These are phyloP conservation scores for Favolaschia claudopus DNA, from an alignment of 768 basidiomycete genomes.

Conservation along the genomic window DNA sequence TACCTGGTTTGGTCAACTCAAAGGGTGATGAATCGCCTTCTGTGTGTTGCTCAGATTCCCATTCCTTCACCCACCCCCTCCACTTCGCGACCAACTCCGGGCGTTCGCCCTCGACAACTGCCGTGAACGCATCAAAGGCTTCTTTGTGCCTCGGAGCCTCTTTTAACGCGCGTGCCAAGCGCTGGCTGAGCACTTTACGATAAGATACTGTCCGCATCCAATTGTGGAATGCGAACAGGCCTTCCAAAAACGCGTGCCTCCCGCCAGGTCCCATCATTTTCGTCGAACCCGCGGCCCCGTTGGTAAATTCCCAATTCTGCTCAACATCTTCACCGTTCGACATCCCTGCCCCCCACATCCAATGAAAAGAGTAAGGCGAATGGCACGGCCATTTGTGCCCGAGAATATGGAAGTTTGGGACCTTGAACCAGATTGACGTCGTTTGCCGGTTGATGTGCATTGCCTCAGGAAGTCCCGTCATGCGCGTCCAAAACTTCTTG, in stretches of 20 bases:
- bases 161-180: too few relatives aligned
- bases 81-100: background rate
- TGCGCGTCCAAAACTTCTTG: constrained; percentile 18
- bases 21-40: background rate
- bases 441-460: background rate
- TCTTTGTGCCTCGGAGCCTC: too few relatives aligned
- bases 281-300: constrained; percentile 20
- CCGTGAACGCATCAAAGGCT: too few relatives aligned
- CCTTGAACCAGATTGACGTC: background rate
- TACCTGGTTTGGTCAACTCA: background rate
- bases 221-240: background rate
- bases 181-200: too few relatives aligned
- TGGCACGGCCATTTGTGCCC: constrained; percentile 26
- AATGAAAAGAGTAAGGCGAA: constrained; percentile 14
- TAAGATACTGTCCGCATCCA: too few relatives aligned
- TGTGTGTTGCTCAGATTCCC: constrained; percentile 3
- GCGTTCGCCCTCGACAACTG: background rate
- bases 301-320: constrained; percentile 27
- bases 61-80: background rate
- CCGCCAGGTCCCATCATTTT: constrained; percentile 28
- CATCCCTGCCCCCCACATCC: constrained; percentile 18
- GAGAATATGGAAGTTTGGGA: constrained; percentile 34
- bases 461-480: background rate
- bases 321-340: constrained; percentile 33
- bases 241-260: background rate